Conservation (phyloP, 1,284 basidiomycete genomes). For the Tilletia indica region DNA sequence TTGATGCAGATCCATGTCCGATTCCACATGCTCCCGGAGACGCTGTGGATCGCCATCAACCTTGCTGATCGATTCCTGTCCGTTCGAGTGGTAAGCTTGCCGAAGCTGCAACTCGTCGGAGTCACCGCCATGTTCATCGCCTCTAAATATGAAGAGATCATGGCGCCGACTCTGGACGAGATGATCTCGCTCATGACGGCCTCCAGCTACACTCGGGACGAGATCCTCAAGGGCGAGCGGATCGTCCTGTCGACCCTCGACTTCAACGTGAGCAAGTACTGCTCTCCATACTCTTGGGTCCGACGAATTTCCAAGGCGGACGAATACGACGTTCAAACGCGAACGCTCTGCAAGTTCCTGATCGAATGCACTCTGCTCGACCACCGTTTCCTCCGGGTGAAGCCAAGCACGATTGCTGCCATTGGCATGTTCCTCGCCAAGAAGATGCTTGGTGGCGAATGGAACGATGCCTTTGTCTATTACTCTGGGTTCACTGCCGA, state of each 20-base stretch:
- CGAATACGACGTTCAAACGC: slow-evolving; percentile 92
- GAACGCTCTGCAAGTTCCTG: slow-evolving; percentile 88
- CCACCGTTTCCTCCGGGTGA: slow-evolving; percentile 85
- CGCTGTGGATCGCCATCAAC: slow-evolving; percentile 69
- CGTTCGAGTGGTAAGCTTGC: slow-evolving; percentile 64
- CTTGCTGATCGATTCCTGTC: slow-evolving; percentile 68
- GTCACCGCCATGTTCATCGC: slow-evolving; percentile 69
- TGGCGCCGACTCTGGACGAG: slow-evolving; percentile 54
- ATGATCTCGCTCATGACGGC: slow-evolving; percentile 71
- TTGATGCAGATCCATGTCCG: slow-evolving; percentile 66
- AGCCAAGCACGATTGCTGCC: slow-evolving; percentile 92
- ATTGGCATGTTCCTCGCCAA: slow-evolving; percentile 76
- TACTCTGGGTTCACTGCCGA: slow-evolving; percentile 90
- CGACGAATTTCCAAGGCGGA: slow-evolving; percentile 94
- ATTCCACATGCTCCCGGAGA: slow-evolving; percentile 69
- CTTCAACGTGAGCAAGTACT: slow-evolving; percentile 93
- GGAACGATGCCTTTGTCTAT: slow-evolving; percentile 81
- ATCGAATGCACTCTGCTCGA: slow-evolving; percentile 95
- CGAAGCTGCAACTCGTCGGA: slow-evolving; percentile 68
- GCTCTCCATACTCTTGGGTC: slow-evolving; percentile 99
- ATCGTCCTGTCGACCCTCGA: slow-evolving; percentile 82
- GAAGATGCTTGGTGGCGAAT: slow-evolving; percentile 55
- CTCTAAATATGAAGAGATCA: slow-evolving; percentile 62
- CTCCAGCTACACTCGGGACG: slow-evolving; percentile 76
- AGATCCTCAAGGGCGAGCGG: slow-evolving; percentile 93